Percentiles rank a stretch among this genome's conserved stretches.
Conservation (phyloP, 164 flowering plant species). For the Santalum album region DNA sequence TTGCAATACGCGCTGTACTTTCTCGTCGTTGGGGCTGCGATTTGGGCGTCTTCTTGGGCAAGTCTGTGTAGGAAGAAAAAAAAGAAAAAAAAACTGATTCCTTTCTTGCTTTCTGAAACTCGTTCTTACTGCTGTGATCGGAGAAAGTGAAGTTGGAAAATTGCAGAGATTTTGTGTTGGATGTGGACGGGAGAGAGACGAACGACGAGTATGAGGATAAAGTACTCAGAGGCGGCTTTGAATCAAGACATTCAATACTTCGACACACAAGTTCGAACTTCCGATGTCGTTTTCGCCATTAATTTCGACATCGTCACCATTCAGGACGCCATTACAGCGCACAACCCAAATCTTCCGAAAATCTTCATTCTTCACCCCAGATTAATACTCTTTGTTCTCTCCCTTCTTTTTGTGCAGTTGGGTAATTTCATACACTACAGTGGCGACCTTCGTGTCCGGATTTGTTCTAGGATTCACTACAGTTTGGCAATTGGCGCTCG, state of each 20-base stretch:
- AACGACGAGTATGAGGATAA: conserved; percentile 89
- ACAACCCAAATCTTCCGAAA: background rate
- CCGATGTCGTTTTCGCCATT: conserved; percentile 85
- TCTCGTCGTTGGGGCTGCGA: conserved; percentile 92
- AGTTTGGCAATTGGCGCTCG: conserved; percentile 88
- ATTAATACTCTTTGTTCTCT: background rate
- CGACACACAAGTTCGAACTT: conserved; percentile 86
- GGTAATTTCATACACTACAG: conserved; percentile 93
- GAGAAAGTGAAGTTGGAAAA: conserved; percentile 6
- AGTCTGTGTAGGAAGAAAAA: conserved; percentile 42
- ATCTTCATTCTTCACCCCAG: background rate
- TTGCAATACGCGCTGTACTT: conserved; percentile 93
- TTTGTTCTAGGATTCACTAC: conserved; percentile 95
- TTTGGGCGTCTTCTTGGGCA: conserved; percentile 99
- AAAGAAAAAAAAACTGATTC: background rate
- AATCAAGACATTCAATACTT: conserved; percentile 90
- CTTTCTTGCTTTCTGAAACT: background rate
- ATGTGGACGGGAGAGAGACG: conserved; percentile 99
- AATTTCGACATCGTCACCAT: conserved; percentile 87
- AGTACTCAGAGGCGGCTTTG: conserved; percentile 82
- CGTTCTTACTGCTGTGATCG: background rate
- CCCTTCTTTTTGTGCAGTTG: conserved; percentile 37
- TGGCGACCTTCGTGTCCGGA: conserved; percentile 93
- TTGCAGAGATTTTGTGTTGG: conserved; percentile 96
- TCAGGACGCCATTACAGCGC: conserved; percentile 97